Evolutionary conservation across 169 alveolate species (phyloP).

Genomic region (Plasmodium gaboni): DNA sequence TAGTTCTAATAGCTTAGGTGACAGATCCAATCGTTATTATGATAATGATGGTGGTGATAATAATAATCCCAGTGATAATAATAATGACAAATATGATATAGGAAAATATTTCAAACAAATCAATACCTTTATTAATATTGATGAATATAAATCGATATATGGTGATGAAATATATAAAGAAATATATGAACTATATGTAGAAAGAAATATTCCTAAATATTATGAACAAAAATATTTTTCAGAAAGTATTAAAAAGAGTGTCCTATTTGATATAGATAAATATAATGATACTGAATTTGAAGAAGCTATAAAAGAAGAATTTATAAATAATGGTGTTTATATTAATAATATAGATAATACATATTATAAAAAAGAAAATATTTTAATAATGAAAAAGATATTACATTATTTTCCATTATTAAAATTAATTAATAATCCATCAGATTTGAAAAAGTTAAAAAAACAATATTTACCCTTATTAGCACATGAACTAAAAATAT

Average conservation of each 20-base stretch:
- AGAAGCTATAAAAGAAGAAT: conserved; percentile 32
- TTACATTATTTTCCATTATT: conserved; percentile 51
- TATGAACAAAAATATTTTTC: conserved; percentile 42
- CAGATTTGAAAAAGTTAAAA: conserved; percentile 60
- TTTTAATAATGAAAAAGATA: conserved; percentile 9
- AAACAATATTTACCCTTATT: conserved; percentile 29
- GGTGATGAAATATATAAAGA: conserved; percentile 37
- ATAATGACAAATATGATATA: conserved; percentile 9
- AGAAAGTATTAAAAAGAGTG: conserved; percentile 35
- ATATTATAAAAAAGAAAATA: conserved; percentile 40
- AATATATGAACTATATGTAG: conserved; percentile 50
- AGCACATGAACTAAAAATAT: conserved; percentile 71
- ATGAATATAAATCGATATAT: conserved; percentile 32
- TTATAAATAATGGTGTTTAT: conserved; percentile 54
- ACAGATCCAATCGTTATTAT: neutral
- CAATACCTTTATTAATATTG: conserved; percentile 39
- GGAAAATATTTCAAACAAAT: conserved; percentile 27
- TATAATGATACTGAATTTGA: conserved; percentile 48
- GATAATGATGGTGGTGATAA: neutral
- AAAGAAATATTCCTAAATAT: conserved; percentile 44
- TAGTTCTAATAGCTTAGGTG: no score
- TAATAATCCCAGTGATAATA: neutral
- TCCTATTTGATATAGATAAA: conserved; percentile 57
- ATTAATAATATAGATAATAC: conserved; percentile 48
- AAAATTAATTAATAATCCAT: conserved; percentile 45